Conservation (phyloP, 768 basidiomycete species). For the Mycena alexandri region DNA sequence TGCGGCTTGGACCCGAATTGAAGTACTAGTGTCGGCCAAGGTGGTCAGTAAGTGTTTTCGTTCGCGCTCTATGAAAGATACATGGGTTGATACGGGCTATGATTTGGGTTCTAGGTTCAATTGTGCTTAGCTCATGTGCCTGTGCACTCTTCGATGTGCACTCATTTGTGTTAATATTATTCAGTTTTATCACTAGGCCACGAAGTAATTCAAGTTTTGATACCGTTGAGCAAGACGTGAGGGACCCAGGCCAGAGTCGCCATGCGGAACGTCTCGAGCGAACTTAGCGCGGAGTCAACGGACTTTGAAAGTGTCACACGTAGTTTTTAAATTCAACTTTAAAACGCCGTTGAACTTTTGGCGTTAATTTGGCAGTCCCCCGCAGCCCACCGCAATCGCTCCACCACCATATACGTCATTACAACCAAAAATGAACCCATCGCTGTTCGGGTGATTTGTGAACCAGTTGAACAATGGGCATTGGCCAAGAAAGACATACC, state of each 20-base stretch:
- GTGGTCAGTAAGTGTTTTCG: too few relatives aligned
- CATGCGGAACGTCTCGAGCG: conserved; percentile 1
- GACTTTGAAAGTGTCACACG: neutral
- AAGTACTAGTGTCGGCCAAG: too few relatives aligned
- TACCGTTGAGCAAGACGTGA: too few relatives aligned
- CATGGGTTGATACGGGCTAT: too few relatives aligned
- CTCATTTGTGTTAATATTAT: too few relatives aligned
- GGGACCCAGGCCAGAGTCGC: neutral
- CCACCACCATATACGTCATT: neutral
- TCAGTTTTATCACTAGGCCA: too few relatives aligned
- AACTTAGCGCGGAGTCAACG: neutral
- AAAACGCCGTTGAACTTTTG: neutral
- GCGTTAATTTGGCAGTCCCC: conserved; percentile 7
- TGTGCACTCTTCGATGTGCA: too few relatives aligned
- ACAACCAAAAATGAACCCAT: neutral
- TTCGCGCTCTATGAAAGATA: too few relatives aligned
- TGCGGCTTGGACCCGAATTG: too few relatives aligned
- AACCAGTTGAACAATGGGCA: neutral
- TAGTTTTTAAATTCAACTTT: conserved; percentile 2
- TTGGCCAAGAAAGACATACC: conserved; percentile 3
- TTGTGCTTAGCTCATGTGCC: too few relatives aligned
- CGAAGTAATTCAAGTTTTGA: too few relatives aligned
- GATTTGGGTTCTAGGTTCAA: too few relatives aligned
- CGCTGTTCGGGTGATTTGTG: neutral
- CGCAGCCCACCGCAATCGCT: neutral